A percentile compares a stretch with the other conserved stretches of the same genome.
Conservation (phyloP, 768 basidiomycete genomes). For the Lactifluus volemus region DNA sequence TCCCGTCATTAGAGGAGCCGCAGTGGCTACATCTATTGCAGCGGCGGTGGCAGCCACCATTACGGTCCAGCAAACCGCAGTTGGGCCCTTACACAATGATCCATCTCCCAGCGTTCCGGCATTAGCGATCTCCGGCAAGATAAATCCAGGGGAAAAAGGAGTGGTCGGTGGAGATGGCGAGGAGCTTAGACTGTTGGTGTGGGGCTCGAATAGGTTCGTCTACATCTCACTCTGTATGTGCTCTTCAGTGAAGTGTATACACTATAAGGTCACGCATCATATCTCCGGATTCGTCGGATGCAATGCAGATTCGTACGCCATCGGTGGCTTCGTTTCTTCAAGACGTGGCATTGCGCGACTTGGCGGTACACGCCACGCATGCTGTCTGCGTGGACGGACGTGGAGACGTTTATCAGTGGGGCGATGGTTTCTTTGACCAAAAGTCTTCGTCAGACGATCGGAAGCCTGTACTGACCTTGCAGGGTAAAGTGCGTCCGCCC, state of each 20-base stretch:
- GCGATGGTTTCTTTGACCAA: conserved; percentile 53
- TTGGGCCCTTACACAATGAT: conserved; percentile 30
- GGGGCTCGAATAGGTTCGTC: conserved; percentile 66
- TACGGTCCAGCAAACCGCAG: conserved; percentile 4
- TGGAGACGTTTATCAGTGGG: conserved; percentile 85
- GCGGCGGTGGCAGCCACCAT: not conserved
- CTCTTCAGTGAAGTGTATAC: not conserved
- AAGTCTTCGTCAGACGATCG: conserved; percentile 22
- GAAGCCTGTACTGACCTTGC: conserved; percentile 45
- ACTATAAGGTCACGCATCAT: conserved; percentile 38
- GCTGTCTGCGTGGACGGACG: conserved; percentile 71
- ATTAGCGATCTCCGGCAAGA: not conserved
- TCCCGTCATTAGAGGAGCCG: not conserved
- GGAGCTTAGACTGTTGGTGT: conserved; percentile 34
- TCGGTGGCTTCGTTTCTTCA: conserved; percentile 49
- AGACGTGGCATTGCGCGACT: conserved; percentile 62
- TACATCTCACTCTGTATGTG: not conserved
- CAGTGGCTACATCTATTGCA: conserved; percentile 2
- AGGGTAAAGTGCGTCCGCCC: conserved; percentile 47
- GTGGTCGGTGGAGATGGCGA: conserved; percentile 32
- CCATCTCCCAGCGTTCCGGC: conserved; percentile 14
- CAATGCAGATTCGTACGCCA: conserved; percentile 41
- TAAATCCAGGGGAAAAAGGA: not conserved
- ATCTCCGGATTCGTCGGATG: conserved; percentile 30
- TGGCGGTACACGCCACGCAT: conserved; percentile 55